A percentile compares a stretch with the other conserved stretches of the same genome.
Conservation (phyloP, 2,329 filamentous ascomycete species). For the Keithomyces neogunnii region DNA sequence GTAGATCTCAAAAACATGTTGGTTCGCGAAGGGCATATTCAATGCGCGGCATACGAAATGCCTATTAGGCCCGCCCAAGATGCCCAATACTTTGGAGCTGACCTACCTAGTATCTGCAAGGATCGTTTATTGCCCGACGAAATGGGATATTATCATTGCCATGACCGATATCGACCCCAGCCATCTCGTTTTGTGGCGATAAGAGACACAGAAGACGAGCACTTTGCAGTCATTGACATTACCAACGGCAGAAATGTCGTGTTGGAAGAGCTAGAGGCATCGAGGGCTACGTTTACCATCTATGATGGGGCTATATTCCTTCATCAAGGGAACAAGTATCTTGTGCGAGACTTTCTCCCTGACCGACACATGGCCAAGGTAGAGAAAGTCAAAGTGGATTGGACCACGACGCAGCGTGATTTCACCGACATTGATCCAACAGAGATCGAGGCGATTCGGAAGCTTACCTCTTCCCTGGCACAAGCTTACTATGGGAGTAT, state of each 20-base stretch:
- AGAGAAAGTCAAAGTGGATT: slow-evolving; percentile 82
- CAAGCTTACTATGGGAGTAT: slow-evolving; percentile 81
- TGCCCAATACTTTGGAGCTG: slow-evolving; percentile 66
- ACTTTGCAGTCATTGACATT: slow-evolving; percentile 88
- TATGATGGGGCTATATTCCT: slow-evolving; percentile 97
- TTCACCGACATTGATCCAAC: slow-evolving; percentile 91
- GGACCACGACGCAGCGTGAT: slow-evolving; percentile 88
- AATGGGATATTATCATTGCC: slow-evolving; percentile 81
- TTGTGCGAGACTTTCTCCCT: slow-evolving; percentile 81
- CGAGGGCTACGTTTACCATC: slow-evolving; percentile 87
- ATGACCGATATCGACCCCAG: slow-evolving; percentile 76
- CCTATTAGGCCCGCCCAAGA: slow-evolving; percentile 77
- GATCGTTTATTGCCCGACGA: slow-evolving; percentile 68
- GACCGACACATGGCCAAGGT: slow-evolving; percentile 79
- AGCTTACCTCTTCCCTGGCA: slow-evolving; percentile 52
- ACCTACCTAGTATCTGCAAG: slow-evolving; percentile 60
- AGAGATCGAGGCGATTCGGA: slow-evolving; percentile 80
- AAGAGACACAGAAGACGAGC: slow-evolving; percentile 78
- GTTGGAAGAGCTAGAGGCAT: slow-evolving; percentile 91
- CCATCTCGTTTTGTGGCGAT: slow-evolving; percentile 81
- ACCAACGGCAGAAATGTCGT: slow-evolving; percentile 76
- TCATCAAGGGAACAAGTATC: slow-evolving; percentile 88
- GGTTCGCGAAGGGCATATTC: slow-evolving; percentile 85
- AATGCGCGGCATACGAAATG: slow-evolving; percentile 94
- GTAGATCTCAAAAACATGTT: slow-evolving; percentile 90